phyloP scores from a whole-genome alignment of 1,284 basidiomycete genomes.

The Boletus semigastroideus region DNA sequence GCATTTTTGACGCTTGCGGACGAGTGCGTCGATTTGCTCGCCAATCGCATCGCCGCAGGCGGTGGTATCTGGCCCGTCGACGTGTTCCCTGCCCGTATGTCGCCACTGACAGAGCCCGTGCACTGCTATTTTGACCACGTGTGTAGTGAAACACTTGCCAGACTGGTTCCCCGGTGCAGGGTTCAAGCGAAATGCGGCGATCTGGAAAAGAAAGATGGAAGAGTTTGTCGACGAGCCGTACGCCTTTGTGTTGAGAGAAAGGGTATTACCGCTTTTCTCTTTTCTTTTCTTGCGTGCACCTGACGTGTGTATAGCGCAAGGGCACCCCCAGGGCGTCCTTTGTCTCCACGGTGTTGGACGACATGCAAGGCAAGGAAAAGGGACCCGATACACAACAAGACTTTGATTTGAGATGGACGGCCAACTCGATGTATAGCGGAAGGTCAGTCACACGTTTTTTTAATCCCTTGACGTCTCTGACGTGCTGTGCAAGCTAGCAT shows the following conservation, averaged over 20 bases:
- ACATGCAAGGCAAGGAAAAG: conserved; percentile 24
- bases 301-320: conserved; percentile 39
- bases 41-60: conserved; percentile 61
- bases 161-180: conserved; percentile 45
- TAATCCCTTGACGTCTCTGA: not conserved
- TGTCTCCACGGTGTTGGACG: conserved; percentile 57
- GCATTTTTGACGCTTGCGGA: conserved; percentile 57
- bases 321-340: conserved; percentile 58
- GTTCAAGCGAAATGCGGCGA: conserved; percentile 53
- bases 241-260: conserved; percentile 52
- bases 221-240: conserved; percentile 68
- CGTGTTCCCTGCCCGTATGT: conserved; percentile 48
- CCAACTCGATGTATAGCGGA: conserved; percentile 70
- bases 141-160: conserved; percentile 41
- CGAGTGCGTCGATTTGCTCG: conserved; percentile 57
- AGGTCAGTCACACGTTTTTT: conserved; percentile 8
- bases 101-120: not conserved
- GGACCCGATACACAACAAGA: conserved; percentile 40
- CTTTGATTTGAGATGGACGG: conserved; percentile 68
- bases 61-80: conserved; percentile 72
- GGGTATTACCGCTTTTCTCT: conserved; percentile 40
- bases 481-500: conserved; percentile 39
- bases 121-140: conserved; percentile 1
- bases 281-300: not conserved
- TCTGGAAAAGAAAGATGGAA: conserved; percentile 67